Base-by-base conservation (phyloP, 2,329 filamentous ascomycete species). In the Colletotrichum spinosum region DNA sequence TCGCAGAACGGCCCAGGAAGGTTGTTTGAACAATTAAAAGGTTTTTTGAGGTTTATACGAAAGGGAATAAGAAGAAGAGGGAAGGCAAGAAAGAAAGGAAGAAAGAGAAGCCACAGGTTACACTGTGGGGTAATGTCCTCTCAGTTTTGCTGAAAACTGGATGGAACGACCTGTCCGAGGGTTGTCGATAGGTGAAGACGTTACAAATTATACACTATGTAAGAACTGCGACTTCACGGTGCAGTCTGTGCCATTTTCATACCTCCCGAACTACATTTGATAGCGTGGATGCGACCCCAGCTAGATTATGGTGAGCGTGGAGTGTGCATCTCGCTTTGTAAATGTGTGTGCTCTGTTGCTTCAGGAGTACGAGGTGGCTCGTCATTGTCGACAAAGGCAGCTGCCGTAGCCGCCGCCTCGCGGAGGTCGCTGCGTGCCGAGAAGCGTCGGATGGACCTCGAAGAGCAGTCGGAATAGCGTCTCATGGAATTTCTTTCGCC, bases 321-420 rank as follows among this genome's bases (percentile, higher is more conserved):
- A 38, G 37, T 54, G 8, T 63, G 39, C 13, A 46, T 39, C 17
- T 63, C 38, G 15, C 52, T 38, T 39, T 62, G 58, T 33, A 65
- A 49, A 17, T 65, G 58, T 15, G 48, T 56, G 15, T 50, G 37
- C 46, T 65, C 62, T 37, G 62, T 62, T 13, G 34, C 49, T 35
- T 51, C 49, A 9, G 62, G 62, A 2, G 62, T 62, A 5, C n/a
- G 10, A 15, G 60, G 48, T 37, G 48, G 34, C 7, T 62, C 61
- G 4, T 65, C 62, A 2, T 33, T 33, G 17, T 65, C 62, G n/a
- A 62, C 48, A 5, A 62, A 65, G 8, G 62, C 62, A 6, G 62
- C 62, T 38, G 62, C 62, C 12, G 62, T 65, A 4, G 62, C 62
- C 25, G 62, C 62, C 17, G 62, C 58, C 58, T 56, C 62, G 25